Conservation (phyloP, 1,139 yeast genomes). For the Pichia sp. region DNA sequence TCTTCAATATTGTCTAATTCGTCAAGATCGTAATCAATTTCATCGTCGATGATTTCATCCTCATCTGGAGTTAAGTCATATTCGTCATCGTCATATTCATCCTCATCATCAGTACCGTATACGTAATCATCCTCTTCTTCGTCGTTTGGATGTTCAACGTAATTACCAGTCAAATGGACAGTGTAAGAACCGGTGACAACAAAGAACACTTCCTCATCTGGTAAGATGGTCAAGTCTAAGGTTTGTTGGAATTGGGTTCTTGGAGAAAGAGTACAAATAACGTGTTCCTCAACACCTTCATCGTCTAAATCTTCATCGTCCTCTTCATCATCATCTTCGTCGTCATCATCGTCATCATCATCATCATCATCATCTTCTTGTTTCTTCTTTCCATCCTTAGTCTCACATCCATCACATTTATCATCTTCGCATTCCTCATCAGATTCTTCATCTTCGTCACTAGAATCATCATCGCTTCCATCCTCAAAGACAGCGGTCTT, state of each 20-base stretch:
- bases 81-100: conserved; percentile 60
- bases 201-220: conserved; percentile 91
- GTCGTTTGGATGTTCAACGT: conserved; percentile 89
- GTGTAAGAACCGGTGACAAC: conserved; percentile 96
- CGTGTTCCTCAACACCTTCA: conserved; percentile 64
- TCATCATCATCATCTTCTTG: conserved; percentile 41
- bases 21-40: conserved; percentile 51
- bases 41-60: conserved; percentile 59
- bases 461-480: conserved; percentile 44
- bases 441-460: conserved; percentile 32
- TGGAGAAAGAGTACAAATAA: conserved; percentile 89
- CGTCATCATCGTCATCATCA: conserved; percentile 40
- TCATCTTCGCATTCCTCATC: not conserved
- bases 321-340: conserved; percentile 48
- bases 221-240: conserved; percentile 81
- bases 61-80: conserved; percentile 90
- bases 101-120: conserved; percentile 46
- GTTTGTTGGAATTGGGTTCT: conserved; percentile 82
- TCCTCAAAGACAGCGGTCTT: conserved; percentile 51
- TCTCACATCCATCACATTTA: not conserved
- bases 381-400: conserved; percentile 25
- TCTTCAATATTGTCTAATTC: conserved; percentile 59
- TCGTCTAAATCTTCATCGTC: conserved; percentile 56
- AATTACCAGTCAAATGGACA: conserved; percentile 89
- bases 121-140: conserved; percentile 54